Evolutionary conservation across 2,329 filamentous ascomycete species (phyloP), one percentile per base, ranked within the genome.

Genomic region (Trichoderma breve): DNA sequence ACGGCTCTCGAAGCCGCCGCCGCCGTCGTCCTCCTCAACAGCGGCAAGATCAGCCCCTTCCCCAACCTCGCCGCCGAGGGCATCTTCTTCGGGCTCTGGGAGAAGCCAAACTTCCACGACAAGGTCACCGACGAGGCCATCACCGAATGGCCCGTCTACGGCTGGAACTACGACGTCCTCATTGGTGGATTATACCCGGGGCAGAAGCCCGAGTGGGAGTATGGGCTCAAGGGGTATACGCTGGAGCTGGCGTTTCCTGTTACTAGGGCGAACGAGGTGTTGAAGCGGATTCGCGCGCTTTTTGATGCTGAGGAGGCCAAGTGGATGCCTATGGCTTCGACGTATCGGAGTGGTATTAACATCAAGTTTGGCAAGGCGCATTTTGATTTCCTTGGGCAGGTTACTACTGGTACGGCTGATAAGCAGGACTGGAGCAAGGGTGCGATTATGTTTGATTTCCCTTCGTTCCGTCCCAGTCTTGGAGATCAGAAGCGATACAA

Each of bases 381-480:
- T 75, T 84, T 80, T 68, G 85, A 87, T 72, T 79, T 87, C 28
- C 76, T 87, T 8, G 85, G 85, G 15, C 85, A 87, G 77, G 83
- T 83, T 18, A 86, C 84, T 11, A 83, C 82, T 67, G 81, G 82
- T 74, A 86, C 85, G 8, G 80, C 80, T 1, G 85, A 86, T 71
- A 83, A 83, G 4, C 83, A 80, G 58, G 85, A 87, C 75, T 87
- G 76, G 76, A 77, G 74, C 64, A 82, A 85, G 76, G 86, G 85
- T 2, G 81, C 83, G 24, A 86, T 87, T 75, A 87, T 87, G 85
- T 85, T 87, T 73, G 85, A 87, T 74, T 87, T 87, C 74, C 85
- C 85, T 2, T 82, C 79, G 24, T 87, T 83, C 76, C 80, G 83
- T 65, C 85, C 86, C 0, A 81, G 76, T 2, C 75, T 81, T 9